Evolutionary conservation across 331 rosid genomes (phyloP), one percentile per base, ranked within the genome.

Genomic region (Acacia pycnantha): DNA sequence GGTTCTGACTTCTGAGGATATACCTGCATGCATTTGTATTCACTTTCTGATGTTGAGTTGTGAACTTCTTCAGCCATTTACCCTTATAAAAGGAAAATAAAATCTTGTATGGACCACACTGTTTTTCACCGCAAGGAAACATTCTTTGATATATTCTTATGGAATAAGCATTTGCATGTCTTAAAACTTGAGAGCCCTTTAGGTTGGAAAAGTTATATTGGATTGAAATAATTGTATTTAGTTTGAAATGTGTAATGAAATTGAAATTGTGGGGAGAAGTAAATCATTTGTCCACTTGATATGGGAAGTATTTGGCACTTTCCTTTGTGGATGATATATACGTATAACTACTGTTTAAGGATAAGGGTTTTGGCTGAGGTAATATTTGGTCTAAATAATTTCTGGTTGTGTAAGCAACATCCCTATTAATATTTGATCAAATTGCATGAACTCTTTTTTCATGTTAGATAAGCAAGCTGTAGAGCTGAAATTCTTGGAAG

Each of bases 121-220:
- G 13, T 62, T 47, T 27, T 19, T 31, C 9, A 8, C 43, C 0
- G 2, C 14, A 14, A 16, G 62, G 77, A 27, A 73, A 48, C 2
- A 3, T 73, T 7, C 24, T 27, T 48, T 29, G 76, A 26, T 71
- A 27, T 73, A 47, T 47, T 27, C 19, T 8, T 22, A 16, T 73
- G 41, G 73, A 43, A 44, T 58, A n/a, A 77, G 61, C 64, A 50
- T 18, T 27, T 29, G 46, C 29, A 29, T 26, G 41, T 61, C 73
- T 11, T 46, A 69, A 82, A 70, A 77, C 53, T 59, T 47, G 47
- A 59, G 40, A 78, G 71, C 37, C 71, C 72, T 79, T 31, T 74
- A 31, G 37, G 68, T n/a, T 64, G 85, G 64, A 47, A 41, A 56
- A 73, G 65, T 51, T 53, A n/a, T 53, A n/a, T 48, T 22, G 24